Evolutionary conservation across 352 stramenopile species (phyloP), one percentile per base, ranked within the genome.

Genomic region (Phytophthora pinifolia): DNA sequence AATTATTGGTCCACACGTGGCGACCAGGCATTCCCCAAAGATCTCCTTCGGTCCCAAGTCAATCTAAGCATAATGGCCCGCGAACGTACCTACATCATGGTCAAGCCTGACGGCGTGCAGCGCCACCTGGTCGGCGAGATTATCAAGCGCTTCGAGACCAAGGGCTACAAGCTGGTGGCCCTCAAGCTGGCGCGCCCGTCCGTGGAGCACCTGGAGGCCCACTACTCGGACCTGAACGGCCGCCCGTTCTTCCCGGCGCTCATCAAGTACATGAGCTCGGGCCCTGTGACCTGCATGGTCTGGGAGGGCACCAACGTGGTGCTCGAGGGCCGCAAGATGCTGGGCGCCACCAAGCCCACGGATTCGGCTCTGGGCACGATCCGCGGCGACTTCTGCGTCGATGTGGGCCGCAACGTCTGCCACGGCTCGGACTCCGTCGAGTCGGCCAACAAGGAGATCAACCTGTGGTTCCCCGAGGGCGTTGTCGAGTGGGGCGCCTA

Each of bases 371-470:
- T 93, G 13, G 96, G 96, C 62, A 96, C 82, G 57, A 96, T 98
- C 59, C 93, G 94, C 51, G 96, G 96, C 53, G 96, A 98, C 79
- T 98, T 94, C 74, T 94, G 81, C 67, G 86, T 96, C 46, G 86
- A 83, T 39, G 89, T 88, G 32, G 89, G 88, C 60, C 81, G 90
- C 46, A 98, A 98, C 76, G 88, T 98, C 38, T 84, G 94, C 68
- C 93, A 98, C 75, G 93, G 92, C 72, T 96, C 81, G 72, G 94
- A 98, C 70, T 94, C 94, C 52, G 95, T 99, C 17, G 97, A 99
- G 51, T 98, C 85, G 64, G 97, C 97, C 65, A 83, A 99, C 42
- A 86, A 96, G 55, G 98, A 99, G 79, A 99, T 99, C 76, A 87
- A 65, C 13, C 86, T 98, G 43, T 99, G 98, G 98, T 99, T 99